Evolutionary conservation across 805 yeast genomes (phyloP).

Genomic region (Wickerhamomyces pijperi): DNA sequence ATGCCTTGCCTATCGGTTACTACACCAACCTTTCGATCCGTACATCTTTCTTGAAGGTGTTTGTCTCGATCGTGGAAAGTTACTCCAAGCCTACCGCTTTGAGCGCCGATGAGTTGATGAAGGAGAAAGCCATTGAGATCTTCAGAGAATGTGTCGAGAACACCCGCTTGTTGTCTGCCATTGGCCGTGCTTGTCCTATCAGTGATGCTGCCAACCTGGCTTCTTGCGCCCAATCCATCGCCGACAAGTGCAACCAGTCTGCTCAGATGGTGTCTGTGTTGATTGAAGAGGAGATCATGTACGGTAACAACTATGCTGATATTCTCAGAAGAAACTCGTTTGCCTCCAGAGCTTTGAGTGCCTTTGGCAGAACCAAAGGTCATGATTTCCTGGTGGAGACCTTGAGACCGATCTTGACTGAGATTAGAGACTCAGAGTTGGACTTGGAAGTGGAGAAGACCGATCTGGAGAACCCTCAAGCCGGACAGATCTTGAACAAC

Average conservation of each 20-base stretch:
- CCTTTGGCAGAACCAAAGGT: slow-evolving; percentile 63
- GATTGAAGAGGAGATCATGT: slow-evolving; percentile 50
- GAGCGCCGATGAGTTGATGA: slow-evolving; percentile 17
- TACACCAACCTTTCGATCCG: slow-evolving; percentile 56
- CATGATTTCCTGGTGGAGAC: slow-evolving; percentile 40
- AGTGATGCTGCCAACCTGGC: slow-evolving; percentile 65
- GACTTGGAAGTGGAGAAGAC: slow-evolving; percentile 57
- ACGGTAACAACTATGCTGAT: slow-evolving; percentile 54
- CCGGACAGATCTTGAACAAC: slow-evolving; percentile 27
- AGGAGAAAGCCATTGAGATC: slow-evolving; percentile 17
- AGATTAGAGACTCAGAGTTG: slow-evolving; percentile 37
- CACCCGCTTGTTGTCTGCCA: slow-evolving; percentile 35
- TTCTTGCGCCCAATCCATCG: slow-evolving; percentile 46
- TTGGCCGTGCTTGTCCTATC: slow-evolving; percentile 54
- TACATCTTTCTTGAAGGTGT: slow-evolving; percentile 66
- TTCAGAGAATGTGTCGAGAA: slow-evolving; percentile 22
- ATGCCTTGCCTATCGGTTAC: slow-evolving; percentile 70
- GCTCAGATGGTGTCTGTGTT: slow-evolving; percentile 41
- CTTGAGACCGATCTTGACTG: slow-evolving; percentile 45
- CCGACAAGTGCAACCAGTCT: slow-evolving; percentile 31
- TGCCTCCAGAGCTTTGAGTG: slow-evolving; percentile 65
- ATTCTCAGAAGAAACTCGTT: slow-evolving; percentile 73
- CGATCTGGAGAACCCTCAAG: slow-evolving; percentile 24
- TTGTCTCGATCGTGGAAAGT: slow-evolving; percentile 47
- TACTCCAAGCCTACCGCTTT: slow-evolving; percentile 13